phyloP scores from a whole-genome alignment of 257 asterid genomes.

The Galeopsis tetrahit region DNA sequence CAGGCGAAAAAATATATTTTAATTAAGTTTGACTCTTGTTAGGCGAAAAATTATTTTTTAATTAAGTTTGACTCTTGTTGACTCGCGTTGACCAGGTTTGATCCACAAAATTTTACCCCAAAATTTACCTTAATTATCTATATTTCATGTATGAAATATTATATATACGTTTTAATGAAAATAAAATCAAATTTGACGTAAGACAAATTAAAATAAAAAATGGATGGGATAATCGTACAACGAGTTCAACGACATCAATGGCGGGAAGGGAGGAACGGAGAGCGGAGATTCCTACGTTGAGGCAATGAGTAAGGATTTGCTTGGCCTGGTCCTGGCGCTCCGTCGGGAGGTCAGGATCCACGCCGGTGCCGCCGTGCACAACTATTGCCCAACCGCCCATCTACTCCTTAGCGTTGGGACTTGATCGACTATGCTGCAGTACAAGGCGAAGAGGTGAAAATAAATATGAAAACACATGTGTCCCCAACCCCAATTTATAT shows the following conservation, averaged over 20 bases:
- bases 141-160: no score
- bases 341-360: constrained; percentile 86
- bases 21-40: no score
- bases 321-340: constrained; percentile 87
- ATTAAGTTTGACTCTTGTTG: no score
- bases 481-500: background rate
- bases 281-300: constrained; percentile 77
- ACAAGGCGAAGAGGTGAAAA: background rate
- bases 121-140: no score
- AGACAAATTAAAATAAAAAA: no score
- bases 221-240: constrained; percentile 57
- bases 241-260: constrained; percentile 90
- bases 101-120: no score
- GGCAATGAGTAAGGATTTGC: constrained; percentile 82
- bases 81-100: no score
- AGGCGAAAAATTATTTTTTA: no score
- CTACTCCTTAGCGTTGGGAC: background rate
- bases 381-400: constrained; percentile 99
- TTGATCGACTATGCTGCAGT: background rate
- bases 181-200: constrained; percentile 58
- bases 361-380: constrained; percentile 99
- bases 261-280: constrained; percentile 78
- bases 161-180: background rate
- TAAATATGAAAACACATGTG: constrained; percentile 5
- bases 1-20: no score